Conservation (phyloP, 2,329 filamentous ascomycete species). For the Bipolaris cookei region DNA sequence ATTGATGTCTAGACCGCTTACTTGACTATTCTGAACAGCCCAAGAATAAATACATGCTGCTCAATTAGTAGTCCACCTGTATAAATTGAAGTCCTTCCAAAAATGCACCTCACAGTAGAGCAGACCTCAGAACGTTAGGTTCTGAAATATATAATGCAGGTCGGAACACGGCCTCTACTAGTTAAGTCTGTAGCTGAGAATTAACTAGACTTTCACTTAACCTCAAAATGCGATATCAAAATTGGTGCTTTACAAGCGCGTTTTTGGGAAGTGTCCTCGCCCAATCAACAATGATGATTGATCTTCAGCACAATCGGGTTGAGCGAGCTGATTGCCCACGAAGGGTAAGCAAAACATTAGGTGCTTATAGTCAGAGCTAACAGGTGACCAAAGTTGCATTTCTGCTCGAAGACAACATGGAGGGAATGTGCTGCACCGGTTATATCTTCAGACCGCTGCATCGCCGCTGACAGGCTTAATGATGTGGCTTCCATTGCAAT, state of each 20-base stretch:
- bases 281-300: slow-evolving; percentile 11
- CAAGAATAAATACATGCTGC: not conserved
- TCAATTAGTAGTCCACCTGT: not conserved
- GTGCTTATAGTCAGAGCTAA: slow-evolving; percentile 1
- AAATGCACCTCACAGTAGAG: not conserved
- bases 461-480: slow-evolving; percentile 10
- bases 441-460: slow-evolving; percentile 10
- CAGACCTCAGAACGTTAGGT: not conserved
- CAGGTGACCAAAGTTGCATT: slow-evolving; percentile 5
- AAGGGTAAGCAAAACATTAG: slow-evolving; percentile 14
- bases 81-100: not conserved
- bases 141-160: slow-evolving; percentile 2
- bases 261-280: slow-evolving; percentile 2
- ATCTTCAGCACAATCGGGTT: slow-evolving; percentile 14
- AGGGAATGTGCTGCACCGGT: slow-evolving; percentile 12
- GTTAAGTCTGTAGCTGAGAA: not conserved
- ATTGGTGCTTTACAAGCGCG: not conserved
- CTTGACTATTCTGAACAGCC: not conserved
- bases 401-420: slow-evolving; percentile 9
- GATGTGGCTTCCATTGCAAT: slow-evolving; percentile 14
- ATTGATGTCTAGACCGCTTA: not conserved
- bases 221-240: slow-evolving; percentile 3
- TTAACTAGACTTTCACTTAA: not conserved
- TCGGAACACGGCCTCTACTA: not conserved
- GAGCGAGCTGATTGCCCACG: slow-evolving; percentile 7